Evolutionary conservation across 139 green algal genomes (phyloP), one percentile per base, ranked within the genome.

Genomic region (Cymbomonas tetramitiformis): DNA sequence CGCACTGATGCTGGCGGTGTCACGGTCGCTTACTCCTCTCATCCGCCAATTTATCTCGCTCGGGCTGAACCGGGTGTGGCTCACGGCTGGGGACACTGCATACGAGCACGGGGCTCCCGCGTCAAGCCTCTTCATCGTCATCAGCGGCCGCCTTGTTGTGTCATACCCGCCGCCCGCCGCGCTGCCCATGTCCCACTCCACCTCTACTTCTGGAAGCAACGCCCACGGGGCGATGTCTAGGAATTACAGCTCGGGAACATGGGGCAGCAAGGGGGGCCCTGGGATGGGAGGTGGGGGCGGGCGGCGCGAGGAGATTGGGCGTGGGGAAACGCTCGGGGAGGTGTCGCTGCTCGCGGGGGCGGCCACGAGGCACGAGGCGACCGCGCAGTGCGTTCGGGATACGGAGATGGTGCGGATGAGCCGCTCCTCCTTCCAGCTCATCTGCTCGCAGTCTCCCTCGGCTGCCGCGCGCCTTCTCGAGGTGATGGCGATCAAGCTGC

Each of bases 61-160:
- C 15, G 82, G 82, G 1, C 68, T 90, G 33, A 90, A 84, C 58
- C 51, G 82, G 1, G 72, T 85, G 32, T 90, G 82, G 82, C 67
- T 79, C 18, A 63, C 62, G 44, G 66, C 68, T 12, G 79, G 80
- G 1, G 76, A 90, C 30, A 62, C 75, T 28, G 76, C 69, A 9
- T 90, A 83, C 67, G 41, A 65, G 23, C 5, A 56, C 21, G 71
- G 72, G 9, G 72, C 81, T 19, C 46, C 70, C 4, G 81, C 81
- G 4, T 71, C 68, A n/a, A 77, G 63, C 41, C 49, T 90, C 50
- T 90, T 74, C 63, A 58, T 90, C 9, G 49, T 84, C n/a, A 90
- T 90, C 62, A 74, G 55, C 30, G 81, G 81, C 3, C 69, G 81
- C 3, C 46, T 81, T 83, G 43, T 46, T 86, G 43, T 67, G 76